Percentiles rank a stretch among this genome's conserved stretches.
Conservation (phyloP, 2,329 filamentous ascomycete species). For the Xylariaceae sp. region DNA sequence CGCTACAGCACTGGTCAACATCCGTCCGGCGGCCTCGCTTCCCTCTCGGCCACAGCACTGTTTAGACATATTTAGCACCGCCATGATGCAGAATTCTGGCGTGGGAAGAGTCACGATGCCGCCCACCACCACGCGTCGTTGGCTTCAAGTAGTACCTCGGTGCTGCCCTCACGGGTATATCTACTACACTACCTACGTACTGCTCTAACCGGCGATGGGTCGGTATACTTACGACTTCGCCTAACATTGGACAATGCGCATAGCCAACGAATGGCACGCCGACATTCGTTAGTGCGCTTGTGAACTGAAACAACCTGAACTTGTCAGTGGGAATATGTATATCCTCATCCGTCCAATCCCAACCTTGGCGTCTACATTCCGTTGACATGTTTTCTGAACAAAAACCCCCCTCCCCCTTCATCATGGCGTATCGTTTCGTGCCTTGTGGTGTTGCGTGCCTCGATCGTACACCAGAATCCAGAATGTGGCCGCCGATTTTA, state of each 20-base stretch:
- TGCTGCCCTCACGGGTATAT: not conserved
- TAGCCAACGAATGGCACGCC: constrained; percentile 7
- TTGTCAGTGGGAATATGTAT: not conserved
- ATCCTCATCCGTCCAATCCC: not conserved
- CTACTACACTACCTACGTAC: not conserved
- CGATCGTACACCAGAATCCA: not conserved
- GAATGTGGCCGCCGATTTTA: not conserved
- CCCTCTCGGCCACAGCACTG: not conserved
- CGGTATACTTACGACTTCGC: constrained; percentile 10
- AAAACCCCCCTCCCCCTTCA: no score
- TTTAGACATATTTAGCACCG: not conserved
- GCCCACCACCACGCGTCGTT: not conserved
- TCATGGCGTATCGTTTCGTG: not conserved
- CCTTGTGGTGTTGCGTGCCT: not conserved
- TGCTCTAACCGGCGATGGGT: not conserved
- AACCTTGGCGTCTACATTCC: not conserved
- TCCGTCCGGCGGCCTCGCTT: constrained; percentile 11
- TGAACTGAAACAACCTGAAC: constrained; percentile 10
- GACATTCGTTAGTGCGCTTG: constrained; percentile 1
- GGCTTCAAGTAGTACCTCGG: not conserved
- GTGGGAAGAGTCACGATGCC: not conserved
- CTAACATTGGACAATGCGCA: constrained; percentile 7
- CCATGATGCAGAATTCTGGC: not conserved
- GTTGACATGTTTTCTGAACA: no score
- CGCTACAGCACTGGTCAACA: constrained; percentile 3